A percentile compares a stretch with the other conserved stretches of the same genome.
Conservation (phyloP, 148 eudicot species). For the Vaccinium macrocarpon region DNA sequence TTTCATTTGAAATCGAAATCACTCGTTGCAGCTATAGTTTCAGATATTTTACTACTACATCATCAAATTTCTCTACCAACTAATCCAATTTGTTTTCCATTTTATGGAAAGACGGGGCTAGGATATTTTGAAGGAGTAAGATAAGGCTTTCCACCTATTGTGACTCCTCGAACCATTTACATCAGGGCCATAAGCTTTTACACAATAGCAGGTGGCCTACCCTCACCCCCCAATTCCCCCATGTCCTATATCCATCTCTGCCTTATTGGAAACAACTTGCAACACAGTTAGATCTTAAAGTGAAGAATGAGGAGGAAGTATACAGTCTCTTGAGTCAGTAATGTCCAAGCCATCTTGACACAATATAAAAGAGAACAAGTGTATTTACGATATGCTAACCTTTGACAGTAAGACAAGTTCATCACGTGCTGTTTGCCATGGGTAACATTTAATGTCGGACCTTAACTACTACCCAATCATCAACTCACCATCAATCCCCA, state of each 20-base stretch:
- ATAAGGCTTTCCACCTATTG: neutral
- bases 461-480: neutral
- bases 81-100: neutral
- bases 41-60: neutral
- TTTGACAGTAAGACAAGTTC: neutral
- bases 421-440: neutral
- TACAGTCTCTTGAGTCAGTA: no score
- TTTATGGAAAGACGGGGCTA: neutral
- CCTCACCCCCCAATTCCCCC: neutral
- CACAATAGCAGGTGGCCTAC: neutral
- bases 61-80: neutral
- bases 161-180: neutral
- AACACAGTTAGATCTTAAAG: neutral
- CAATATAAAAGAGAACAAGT: neutral
- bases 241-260: neutral
- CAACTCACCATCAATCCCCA: neutral
- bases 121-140: neutral
- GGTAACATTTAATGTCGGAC: neutral
- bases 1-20: neutral
- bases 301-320: neutral
- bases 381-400: neutral
- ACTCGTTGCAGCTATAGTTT: neutral
- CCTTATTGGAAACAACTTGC: neutral
- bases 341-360: neutral
- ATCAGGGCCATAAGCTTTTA: neutral